These are phyloP conservation scores for Endocalyx cinctus DNA, from an alignment of 2,329 filamentous ascomycete species.

Conservation along the genomic window DNA sequence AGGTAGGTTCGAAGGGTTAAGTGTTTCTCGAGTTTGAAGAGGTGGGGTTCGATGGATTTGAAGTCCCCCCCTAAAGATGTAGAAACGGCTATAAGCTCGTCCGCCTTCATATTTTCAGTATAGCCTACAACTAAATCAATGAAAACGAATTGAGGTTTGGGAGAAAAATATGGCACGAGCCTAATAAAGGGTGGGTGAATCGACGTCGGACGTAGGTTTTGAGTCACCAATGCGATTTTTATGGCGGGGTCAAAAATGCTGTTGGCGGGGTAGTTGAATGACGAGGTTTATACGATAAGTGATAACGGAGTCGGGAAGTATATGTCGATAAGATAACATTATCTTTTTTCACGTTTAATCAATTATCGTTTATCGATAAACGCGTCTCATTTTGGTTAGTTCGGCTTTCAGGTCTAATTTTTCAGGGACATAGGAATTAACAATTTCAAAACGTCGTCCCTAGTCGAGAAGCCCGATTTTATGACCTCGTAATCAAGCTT, in stretches of 20 bases:
- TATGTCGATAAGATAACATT: too few relatives aligned
- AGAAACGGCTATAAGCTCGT: constrained; percentile 50
- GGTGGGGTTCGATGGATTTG: constrained; percentile 71
- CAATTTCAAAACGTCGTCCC: too few relatives aligned
- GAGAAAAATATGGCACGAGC: too few relatives aligned
- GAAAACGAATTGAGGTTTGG: too few relatives aligned
- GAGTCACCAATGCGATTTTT: too few relatives aligned
- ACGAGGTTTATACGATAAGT: constrained; percentile 5
- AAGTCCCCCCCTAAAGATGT: constrained; percentile 62
- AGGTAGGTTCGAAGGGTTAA: constrained; percentile 83
- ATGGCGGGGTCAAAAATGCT: constrained; percentile 5
- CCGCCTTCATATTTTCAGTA: constrained; percentile 54
- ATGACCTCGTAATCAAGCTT: constrained; percentile 21
- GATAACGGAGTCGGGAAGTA: too few relatives aligned
- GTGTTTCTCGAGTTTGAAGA: constrained; percentile 79
- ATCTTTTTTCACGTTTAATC: too few relatives aligned
- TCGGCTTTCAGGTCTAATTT: too few relatives aligned
- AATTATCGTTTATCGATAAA: too few relatives aligned
- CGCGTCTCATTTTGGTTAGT: too few relatives aligned
- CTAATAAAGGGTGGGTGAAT: too few relatives aligned
- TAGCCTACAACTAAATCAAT: too few relatives aligned
- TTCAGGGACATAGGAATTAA: neutral
- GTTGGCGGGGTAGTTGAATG: constrained; percentile 11
- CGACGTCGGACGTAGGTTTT: constrained; percentile 5
- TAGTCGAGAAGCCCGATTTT: constrained; percentile 6